Percentiles rank a stretch among this genome's conserved stretches.
Evolutionary conservation across 257 asterid species (phyloP).

Genomic region (Gynochthodes officinalis): DNA sequence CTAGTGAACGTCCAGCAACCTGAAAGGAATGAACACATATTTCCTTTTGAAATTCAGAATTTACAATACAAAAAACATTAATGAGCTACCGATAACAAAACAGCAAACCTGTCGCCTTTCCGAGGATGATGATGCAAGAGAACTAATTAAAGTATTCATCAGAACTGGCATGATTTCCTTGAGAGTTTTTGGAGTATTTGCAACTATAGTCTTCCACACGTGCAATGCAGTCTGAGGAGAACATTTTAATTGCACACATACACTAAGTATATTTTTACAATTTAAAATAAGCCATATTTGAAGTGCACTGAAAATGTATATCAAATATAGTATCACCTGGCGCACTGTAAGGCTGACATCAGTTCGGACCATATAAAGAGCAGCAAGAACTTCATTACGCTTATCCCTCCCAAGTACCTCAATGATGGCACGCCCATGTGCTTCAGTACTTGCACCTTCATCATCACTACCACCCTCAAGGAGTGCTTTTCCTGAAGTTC

Average conservation of each 20-base stretch:
- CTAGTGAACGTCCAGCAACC: conserved; percentile 97
- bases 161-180: conserved; percentile 97
- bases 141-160: conserved; percentile 87
- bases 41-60: neutral
- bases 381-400: conserved; percentile 98
- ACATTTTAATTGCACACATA: conserved; percentile 18
- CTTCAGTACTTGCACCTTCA: conserved; percentile 99
- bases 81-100: conserved; percentile 3
- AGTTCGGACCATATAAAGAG: conserved; percentile 96
- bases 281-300: conserved; percentile 18
- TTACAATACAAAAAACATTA: neutral
- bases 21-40: conserved; percentile 27
- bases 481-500: conserved; percentile 99
- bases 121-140: conserved; percentile 90
- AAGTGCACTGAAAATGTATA: conserved; percentile 17
- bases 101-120: conserved; percentile 90
- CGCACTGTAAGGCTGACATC: conserved; percentile 96
- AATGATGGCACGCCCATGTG: conserved; percentile 97
- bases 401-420: conserved; percentile 96
- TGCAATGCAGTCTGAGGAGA: conserved; percentile 87
- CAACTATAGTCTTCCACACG: conserved; percentile 99
- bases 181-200: conserved; percentile 94
- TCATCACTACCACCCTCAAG: conserved; percentile 99
- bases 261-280: conserved; percentile 11
- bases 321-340: conserved; percentile 58